phyloP scores from a whole-genome alignment of 2,329 filamentous ascomycete genomes.

The Beauveria bassiana region DNA sequence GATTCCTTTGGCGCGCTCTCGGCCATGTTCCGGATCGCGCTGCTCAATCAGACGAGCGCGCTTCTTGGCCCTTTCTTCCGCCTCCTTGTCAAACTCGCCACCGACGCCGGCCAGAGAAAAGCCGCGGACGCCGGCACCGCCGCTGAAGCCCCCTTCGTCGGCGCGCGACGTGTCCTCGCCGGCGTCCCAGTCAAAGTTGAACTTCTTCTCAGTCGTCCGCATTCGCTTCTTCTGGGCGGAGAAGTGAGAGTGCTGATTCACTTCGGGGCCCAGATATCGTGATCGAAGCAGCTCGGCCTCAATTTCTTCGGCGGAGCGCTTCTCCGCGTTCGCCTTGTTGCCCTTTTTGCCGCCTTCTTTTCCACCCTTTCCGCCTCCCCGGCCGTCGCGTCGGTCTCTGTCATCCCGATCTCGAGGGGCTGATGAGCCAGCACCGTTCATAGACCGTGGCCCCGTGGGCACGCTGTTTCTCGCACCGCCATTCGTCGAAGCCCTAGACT shows the following conservation, averaged over 20 bases:
- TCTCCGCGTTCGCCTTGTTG: conserved; percentile 27
- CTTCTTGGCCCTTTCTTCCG: conserved; percentile 46
- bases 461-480: conserved; percentile 25
- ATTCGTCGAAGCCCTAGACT: conserved; percentile 20
- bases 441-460: conserved; percentile 60
- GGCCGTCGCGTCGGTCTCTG: conserved; percentile 44
- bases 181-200: conserved; percentile 97
- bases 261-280: conserved; percentile 85
- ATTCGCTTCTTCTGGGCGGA: conserved; percentile 94
- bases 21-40: conserved; percentile 68
- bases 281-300: conserved; percentile 69
- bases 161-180: conserved; percentile 71
- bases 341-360: conserved; percentile 29
- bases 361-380: conserved; percentile 23
- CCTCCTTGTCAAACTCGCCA: conserved; percentile 44
- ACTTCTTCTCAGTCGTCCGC: conserved; percentile 90
- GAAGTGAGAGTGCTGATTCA: conserved; percentile 75
- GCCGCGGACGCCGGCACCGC: conserved; percentile 23
- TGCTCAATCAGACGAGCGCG: conserved; percentile 64
- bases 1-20: conserved; percentile 67
- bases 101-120: conserved; percentile 40
- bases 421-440: conserved; percentile 36
- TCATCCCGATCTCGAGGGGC: conserved; percentile 23
- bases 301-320: conserved; percentile 48
- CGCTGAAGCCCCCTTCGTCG: conserved; percentile 68